These are phyloP conservation scores for Conticribra weissflogii DNA, from an alignment of 108 stramenopile genomes.

Conservation along the genomic window DNA sequence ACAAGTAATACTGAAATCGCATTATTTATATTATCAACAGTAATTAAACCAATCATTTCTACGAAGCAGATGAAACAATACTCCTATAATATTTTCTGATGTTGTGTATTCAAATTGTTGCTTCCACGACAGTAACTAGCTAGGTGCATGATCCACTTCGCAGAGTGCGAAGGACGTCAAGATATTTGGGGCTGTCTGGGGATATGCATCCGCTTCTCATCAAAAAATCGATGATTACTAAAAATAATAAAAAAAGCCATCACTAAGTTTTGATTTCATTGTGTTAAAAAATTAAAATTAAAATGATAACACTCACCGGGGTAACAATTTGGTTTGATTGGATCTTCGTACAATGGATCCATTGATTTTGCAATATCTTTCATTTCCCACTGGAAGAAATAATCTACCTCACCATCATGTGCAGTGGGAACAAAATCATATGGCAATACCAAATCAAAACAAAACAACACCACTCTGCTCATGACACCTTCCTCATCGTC, in stretches of 20 bases:
- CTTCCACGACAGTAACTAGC: not conserved
- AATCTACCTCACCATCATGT: conserved; percentile 90
- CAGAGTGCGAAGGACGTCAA: conserved; percentile 75
- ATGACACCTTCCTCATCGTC: conserved; percentile 49
- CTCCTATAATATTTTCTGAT: too few species aligned
- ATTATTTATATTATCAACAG: too few species aligned
- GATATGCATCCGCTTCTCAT: conserved; percentile 62
- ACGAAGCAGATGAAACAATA: too few species aligned
- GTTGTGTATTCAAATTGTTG: too few species aligned
- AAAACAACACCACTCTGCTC: conserved; percentile 76
- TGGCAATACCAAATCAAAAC: conserved; percentile 84
- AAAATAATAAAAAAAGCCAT: not conserved
- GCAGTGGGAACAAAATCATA: conserved; percentile 70
- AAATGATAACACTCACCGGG: conserved; percentile 16
- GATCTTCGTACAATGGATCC: conserved; percentile 59
- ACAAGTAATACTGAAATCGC: too few species aligned
- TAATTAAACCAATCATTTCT: too few species aligned
- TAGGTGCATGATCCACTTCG: conserved; percentile 67
- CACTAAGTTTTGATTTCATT: not conserved
- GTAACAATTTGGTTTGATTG: conserved; percentile 94
- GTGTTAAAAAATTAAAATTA: not conserved
- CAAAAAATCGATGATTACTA: conserved; percentile 85
- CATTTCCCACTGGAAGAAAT: conserved; percentile 77
- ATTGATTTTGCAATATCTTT: conserved; percentile 65
- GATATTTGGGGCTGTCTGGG: conserved; percentile 75